Base-by-base conservation (phyloP, 441 rosid species). In the Hura crepitans region DNA sequence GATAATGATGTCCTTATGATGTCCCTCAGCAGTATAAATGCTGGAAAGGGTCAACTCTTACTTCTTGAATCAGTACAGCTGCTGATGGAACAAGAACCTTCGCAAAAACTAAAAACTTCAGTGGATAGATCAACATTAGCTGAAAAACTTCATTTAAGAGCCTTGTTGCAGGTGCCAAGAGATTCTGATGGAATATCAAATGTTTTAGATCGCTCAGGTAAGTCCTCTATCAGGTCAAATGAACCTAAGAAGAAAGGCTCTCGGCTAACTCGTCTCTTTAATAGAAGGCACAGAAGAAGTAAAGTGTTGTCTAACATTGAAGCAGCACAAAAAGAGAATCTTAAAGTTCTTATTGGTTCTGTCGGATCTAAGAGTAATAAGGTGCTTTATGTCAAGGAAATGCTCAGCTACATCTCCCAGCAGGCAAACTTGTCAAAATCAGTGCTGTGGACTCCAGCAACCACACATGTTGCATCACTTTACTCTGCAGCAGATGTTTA, bases 281-380 rank as follows among this genome's bases (percentile, higher is more conserved):
- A 69, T 50, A 69, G 67, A 39, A 49, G 69, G 22, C 51, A 51
- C 33, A 71, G 33, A 60, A 76, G 17, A 56, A 75, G 72, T 70
- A 79, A 73, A 73, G 23, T 73, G 69, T 37, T 78, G 57, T 79
- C 85, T 69, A 75, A 64, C 33, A 31, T 9, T 58, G 83, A 75
- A 75, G 75, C 62, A 62, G 75, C 51, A 30, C 79, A 65, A 72
- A 77, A 78, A 76, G 87, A 77, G 66, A 70, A 72, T 70, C 87
- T 87, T 61, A 94, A 89, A 81, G 66, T 92, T 81, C 97, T 94
- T 56, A 86, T 94, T 58, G 99, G 99, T 65, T 94, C 99, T 60
- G 97, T 94, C 74, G 99, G 97, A 71, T 94, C 96, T 30, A 94
- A 94, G 81, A 94, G 99, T 88, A 94, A 92, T 76, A 94, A 94